These are phyloP conservation scores for Xerocomus cyaneibrunnescens DNA, from an alignment of 1,284 basidiomycete species.

Conservation along the genomic window DNA sequence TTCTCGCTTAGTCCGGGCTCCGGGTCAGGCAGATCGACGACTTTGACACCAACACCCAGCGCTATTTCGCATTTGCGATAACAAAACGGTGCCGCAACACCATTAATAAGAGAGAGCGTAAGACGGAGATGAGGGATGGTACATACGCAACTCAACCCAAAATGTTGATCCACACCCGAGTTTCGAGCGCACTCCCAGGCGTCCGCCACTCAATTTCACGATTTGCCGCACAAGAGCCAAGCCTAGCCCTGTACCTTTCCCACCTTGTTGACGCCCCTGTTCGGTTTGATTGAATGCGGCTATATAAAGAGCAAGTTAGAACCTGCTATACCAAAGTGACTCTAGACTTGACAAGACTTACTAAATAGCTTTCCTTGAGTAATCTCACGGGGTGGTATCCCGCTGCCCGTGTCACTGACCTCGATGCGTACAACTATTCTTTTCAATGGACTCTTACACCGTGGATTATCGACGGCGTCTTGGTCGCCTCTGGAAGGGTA, in stretches of 20 bases:
- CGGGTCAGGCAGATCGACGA: constrained; percentile 27
- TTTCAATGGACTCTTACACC: constrained; percentile 42
- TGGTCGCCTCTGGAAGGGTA: constrained; percentile 1
- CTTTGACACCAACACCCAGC: constrained; percentile 33
- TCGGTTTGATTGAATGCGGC: constrained; percentile 79
- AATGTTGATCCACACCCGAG: constrained; percentile 67
- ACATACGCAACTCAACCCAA: constrained; percentile 75
- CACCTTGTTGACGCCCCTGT: constrained; percentile 80
- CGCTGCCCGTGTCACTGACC: constrained; percentile 78
- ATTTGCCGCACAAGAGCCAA: constrained; percentile 89
- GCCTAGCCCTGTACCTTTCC: constrained; percentile 88
- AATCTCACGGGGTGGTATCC: constrained; percentile 73
- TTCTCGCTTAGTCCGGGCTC: constrained; percentile 29
- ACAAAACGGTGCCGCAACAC: constrained; percentile 12
- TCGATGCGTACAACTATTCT: constrained; percentile 78
- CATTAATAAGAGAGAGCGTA: constrained; percentile 7
- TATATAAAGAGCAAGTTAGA: constrained; percentile 25
- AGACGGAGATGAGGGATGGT: constrained; percentile 7
- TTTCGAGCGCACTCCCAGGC: constrained; percentile 71
- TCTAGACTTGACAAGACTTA: constrained; percentile 38
- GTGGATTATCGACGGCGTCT: neutral
- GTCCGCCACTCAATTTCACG: constrained; percentile 78
- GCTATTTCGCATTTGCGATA: constrained; percentile 19
- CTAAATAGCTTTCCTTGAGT: constrained; percentile 73
- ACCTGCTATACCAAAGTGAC: neutral